A percentile compares a stretch with the other conserved stretches of the same genome.
These are phyloP conservation scores for Erythrophleum ivorense DNA, from an alignment of 331 rosid species.

Conservation along the genomic window DNA sequence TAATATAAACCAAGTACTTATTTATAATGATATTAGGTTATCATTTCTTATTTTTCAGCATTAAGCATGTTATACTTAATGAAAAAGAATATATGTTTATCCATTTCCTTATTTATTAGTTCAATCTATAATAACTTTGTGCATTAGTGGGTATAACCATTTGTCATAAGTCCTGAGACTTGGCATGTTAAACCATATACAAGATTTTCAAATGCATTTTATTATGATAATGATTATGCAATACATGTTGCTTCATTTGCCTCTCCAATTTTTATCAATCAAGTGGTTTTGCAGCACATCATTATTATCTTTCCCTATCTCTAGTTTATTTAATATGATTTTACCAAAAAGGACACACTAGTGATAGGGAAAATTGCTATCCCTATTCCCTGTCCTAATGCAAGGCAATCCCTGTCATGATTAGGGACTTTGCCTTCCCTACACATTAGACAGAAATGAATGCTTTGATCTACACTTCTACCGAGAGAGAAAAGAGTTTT, in stretches of 20 bases:
- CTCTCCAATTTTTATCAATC: conserved; percentile 9
- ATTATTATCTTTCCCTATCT: background rate
- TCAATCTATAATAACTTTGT: too few relatives aligned
- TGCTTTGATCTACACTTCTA: conserved; percentile 18
- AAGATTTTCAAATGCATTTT: background rate
- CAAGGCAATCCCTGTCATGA: background rate
- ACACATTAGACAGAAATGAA: background rate
- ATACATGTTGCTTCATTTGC: background rate
- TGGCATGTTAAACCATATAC: background rate
- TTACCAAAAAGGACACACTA: background rate
- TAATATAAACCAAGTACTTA: too few relatives aligned
- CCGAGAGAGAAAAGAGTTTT: conserved; percentile 8
- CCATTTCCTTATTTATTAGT: too few relatives aligned
- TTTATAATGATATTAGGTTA: too few relatives aligned
- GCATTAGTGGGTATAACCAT: too few relatives aligned
- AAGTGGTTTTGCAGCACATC: conserved; percentile 1
- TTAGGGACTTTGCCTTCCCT: background rate
- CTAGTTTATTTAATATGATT: background rate
- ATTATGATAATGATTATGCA: background rate
- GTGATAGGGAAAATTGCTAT: background rate
- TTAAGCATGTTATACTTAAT: too few relatives aligned
- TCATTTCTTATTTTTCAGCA: too few relatives aligned
- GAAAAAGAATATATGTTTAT: too few relatives aligned
- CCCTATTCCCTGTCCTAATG: too few relatives aligned
- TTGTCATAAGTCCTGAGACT: background rate